Evolutionary conservation across 208 protist species (phyloP).

Genomic region (Leishmania tarentolae): DNA sequence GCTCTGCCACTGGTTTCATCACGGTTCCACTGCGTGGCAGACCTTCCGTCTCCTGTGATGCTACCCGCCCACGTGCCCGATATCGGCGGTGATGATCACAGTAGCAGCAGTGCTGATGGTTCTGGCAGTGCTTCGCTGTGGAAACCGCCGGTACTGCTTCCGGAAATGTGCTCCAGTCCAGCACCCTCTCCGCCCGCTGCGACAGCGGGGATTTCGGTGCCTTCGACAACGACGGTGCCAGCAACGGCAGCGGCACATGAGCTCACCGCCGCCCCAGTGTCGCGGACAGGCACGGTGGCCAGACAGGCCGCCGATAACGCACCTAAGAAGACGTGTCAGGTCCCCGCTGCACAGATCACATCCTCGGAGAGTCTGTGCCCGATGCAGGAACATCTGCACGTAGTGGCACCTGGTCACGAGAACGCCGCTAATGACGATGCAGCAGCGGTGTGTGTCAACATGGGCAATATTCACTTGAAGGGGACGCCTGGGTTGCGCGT

Average conservation of each 20-base stretch:
- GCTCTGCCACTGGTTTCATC: neutral
- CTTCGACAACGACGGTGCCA: neutral
- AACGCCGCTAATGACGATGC: neutral
- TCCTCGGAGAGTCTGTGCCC: neutral
- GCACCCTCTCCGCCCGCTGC: neutral
- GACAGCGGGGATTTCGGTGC: neutral
- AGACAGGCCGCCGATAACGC: too few relatives aligned
- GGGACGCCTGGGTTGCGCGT: conserved; percentile 3
- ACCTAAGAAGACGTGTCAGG: neutral
- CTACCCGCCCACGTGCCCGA: neutral
- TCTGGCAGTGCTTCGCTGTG: conserved; percentile 15
- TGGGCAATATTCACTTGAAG: neutral
- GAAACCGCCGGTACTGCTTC: conserved; percentile 32
- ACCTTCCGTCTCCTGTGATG: neutral
- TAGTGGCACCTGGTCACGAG: neutral
- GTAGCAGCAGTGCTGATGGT: neutral
- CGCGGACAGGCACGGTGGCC: too few relatives aligned
- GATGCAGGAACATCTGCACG: neutral
- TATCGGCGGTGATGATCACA: neutral
- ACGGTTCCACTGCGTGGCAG: neutral
- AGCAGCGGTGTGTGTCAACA: neutral
- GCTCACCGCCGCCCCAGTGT: neutral
- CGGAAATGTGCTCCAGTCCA: conserved; percentile 22
- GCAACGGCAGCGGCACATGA: neutral
- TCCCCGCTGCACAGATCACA: neutral